Base-by-base conservation (phyloP, 2,329 filamentous ascomycete genomes). In the Aspergillus sp. region DNA sequence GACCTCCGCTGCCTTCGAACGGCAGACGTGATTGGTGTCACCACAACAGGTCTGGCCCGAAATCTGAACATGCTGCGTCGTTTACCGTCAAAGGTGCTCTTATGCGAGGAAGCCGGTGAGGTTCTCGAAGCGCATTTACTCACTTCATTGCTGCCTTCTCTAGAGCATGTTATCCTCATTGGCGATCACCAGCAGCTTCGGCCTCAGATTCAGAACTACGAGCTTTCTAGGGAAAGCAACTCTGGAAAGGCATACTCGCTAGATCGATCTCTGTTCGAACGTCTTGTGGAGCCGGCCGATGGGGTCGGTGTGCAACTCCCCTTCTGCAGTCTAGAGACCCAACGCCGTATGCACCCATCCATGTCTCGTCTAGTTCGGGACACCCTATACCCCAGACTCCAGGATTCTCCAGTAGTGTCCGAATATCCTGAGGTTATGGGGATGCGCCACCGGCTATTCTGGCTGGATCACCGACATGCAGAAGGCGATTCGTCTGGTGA, bases 331-430 rank as follows among this genome's bases (percentile, higher is more conserved):
- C 73, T 90, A 3, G 75, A 85, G 11, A 81, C 80, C 0, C 87
- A 91, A 66, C 75, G 86, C 12, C 79, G 87, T 11, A 90, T 90
- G 86, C 79, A 82, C 51, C 88, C 87, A 0, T 77, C 77, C 0
- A 86, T 91, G 9, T 80, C 88, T 0, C 68, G 71, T 2, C 78
- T 91, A 0, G 75, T 90, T 8, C 76, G 84, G 1, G 71, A 78
- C 0, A 82, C 83, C 0, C 68, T 88, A 0, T 90, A 90, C 58
- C 82, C 81, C 0, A 62, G 74, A 0, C 72, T 90, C 0, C 53
- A 79, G 13, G 86, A 90, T 63, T 76, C 79, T 7, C 61, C 72
- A 0, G 69, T 62, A 1, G 76, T 77, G 0, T 27, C 2, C 0
- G 24, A 61, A 0, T 74, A 78, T 55, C 79, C 80, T 0, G 63